Evolutionary conservation across 257 asterid genomes (phyloP), one percentile per base, ranked within the genome.

Genomic region (Handroanthus guayacan): DNA sequence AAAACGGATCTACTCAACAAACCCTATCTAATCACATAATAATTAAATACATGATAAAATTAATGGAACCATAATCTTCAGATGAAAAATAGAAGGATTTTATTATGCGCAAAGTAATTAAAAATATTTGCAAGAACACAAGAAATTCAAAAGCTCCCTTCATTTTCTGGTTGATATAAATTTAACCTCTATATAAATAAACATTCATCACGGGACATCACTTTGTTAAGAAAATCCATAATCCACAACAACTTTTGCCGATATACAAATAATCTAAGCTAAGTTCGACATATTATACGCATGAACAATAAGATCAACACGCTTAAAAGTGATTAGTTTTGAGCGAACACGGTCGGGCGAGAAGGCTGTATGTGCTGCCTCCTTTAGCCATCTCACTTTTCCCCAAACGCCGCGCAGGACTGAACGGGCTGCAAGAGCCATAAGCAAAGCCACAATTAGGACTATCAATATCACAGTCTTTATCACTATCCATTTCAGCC

Each of bases 401-500:
- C 11, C 67, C 82, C 55, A 72, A 17, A 5, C 81, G 83, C 16
- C 79, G 44, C 3, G 62, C 79, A 13, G 83, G 79, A 17, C 58
- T 81, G 54, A 84, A 84, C 6, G 85, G 85, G 68, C 80, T 84
- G 54, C 85, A 81, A 1, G 79, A 17, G 63, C 63, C 76, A 9
- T 20, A 63, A 5, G 36, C 65, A 55, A 36, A 5, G 72, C 5
- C 45, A 54, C 6, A 20, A 13, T 6, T 1, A 9, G 13, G 3
- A 13, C 47, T 5, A 14, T 6, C 13, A 13, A n/a, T 52, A 50
- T 36, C 44, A 18, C 2, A 34, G 13, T 76, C 82, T 11, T 55
- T 9, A 1, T 66, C 62, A 58, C 65, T 45, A 18, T 86, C 87
- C 84, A 89, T 90, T 65, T 88, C 89, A 0, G 86, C 86, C 79